phyloP scores from a whole-genome alignment of 2,329 filamentous ascomycete species.

The Fusarium annulatum region DNA sequence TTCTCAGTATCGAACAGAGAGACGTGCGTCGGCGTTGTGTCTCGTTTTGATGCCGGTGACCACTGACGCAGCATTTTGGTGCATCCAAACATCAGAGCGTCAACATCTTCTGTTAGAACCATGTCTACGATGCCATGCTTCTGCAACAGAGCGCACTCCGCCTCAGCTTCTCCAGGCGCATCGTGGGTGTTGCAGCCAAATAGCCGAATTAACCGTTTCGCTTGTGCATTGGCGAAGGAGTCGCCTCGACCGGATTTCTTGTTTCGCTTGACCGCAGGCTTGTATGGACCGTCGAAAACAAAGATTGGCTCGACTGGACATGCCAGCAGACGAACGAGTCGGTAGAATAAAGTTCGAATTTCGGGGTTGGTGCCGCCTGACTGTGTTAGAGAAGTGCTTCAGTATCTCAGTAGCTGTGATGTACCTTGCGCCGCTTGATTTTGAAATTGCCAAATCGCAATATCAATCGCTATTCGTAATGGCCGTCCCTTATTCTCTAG shows the following conservation, averaged over 20 bases:
- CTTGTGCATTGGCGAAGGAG: slow-evolving; percentile 76
- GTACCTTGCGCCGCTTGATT: slow-evolving; percentile 81
- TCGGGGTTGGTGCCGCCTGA: slow-evolving; percentile 87
- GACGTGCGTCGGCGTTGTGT: slow-evolving; percentile 83
- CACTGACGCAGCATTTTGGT: slow-evolving; percentile 82
- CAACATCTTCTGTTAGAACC: slow-evolving; percentile 95
- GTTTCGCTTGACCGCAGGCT: slow-evolving; percentile 88
- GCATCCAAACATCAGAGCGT: slow-evolving; percentile 97
- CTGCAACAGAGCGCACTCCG: slow-evolving; percentile 91
- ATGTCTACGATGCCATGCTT: slow-evolving; percentile 86
- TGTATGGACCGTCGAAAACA: slow-evolving; percentile 88
- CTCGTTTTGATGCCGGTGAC: slow-evolving; percentile 76
- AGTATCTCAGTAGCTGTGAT: not conserved
- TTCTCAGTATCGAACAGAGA: slow-evolving; percentile 78
- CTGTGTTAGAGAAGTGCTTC: slow-evolving; percentile 12
- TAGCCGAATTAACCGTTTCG: slow-evolving; percentile 83
- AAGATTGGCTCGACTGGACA: slow-evolving; percentile 88
- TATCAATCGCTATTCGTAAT: slow-evolving; percentile 89
- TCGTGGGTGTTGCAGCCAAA: slow-evolving; percentile 88
- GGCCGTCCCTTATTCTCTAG: slow-evolving; percentile 77
- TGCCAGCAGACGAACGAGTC: slow-evolving; percentile 79
- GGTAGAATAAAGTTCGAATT: slow-evolving; percentile 91
- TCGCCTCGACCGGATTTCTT: slow-evolving; percentile 76
- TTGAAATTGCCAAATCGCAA: slow-evolving; percentile 98
- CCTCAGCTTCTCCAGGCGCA: slow-evolving; percentile 94